phyloP scores from a whole-genome alignment of 2,329 filamentous ascomycete species.

The Drechslerella dactyloides region DNA sequence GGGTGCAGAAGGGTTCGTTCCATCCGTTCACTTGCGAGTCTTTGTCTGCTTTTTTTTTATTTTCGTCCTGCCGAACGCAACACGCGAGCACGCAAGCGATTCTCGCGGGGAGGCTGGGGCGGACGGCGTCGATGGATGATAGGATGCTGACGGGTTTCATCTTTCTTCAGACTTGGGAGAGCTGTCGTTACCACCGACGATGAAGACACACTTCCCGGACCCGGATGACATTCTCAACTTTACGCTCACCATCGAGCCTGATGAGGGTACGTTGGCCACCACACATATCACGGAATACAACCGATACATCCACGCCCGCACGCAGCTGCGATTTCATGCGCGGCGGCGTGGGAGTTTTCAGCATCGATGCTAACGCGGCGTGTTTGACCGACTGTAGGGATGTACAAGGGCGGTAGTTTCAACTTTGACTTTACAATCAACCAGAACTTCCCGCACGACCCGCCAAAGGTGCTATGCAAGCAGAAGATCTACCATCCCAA shows the following conservation, averaged over 20 bases:
- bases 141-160: background rate
- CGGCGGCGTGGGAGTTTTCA: background rate
- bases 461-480: constrained; percentile 93
- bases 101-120: constrained; percentile 1
- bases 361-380: background rate
- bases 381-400: constrained; percentile 59
- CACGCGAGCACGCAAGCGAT: constrained; percentile 20
- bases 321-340: background rate
- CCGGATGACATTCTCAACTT: constrained; percentile 87
- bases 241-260: constrained; percentile 78
- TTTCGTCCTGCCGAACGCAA: constrained; percentile 1
- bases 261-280: constrained; percentile 69
- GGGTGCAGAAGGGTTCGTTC: constrained; percentile 86
- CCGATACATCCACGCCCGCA: background rate
- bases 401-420: constrained; percentile 88
- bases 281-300: background rate
- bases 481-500: constrained; percentile 99
- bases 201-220: constrained; percentile 81
- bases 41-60: constrained; percentile 6
- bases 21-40: too few relatives aligned
- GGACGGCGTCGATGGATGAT: background rate
- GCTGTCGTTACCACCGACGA: constrained; percentile 76
- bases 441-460: constrained; percentile 94
- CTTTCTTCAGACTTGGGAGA: constrained; percentile 60
- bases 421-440: constrained; percentile 90